Evolutionary conservation across 2,329 filamentous ascomycete species (phyloP), one percentile per base, ranked within the genome.

Genomic region (Hortaea werneckii): DNA sequence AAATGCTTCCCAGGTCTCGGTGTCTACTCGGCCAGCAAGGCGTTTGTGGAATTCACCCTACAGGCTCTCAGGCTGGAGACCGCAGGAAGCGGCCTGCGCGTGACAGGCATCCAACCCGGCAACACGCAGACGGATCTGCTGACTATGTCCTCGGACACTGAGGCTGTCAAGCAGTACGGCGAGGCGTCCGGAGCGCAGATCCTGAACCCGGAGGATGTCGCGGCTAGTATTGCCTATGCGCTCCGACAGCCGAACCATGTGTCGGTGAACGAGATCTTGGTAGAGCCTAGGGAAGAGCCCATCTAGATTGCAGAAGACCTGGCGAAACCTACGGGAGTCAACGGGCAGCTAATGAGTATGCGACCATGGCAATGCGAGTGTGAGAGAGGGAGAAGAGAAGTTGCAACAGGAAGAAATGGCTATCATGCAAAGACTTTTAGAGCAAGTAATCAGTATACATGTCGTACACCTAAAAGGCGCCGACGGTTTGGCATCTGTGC

Each of bases 41-140:
- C 89, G 74, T 90, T 90, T 60, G 83, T 90, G 45, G 85, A 90
- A 63, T 85, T 83, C 1, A 85, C 84, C 0, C 72, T 90, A n/a
- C 85, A 89, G 64, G 73, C 73, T 29, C 65, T 90, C 53, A 78
- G 85, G 6, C 66, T 89, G 6, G 85, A 90, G 71, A 89, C 84
- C 0, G 85, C 82, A 0, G 83, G 83, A 0, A 77, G 76, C 0
- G 85, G 85, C 0, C 66, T 90, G 41, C 73, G 84, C 1, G 83
- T 90, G 37, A 88, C 85, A 0, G 73, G 76, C 32, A 74, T 90
- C 2, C 85, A 90, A 68, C 85, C 85, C 0, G 85, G 85, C 0
- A 89, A 90, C 60, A 82, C 80, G 1, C 76, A 76, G 5, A 89
- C 85, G 1, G 83, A 85, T 46, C 68, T 90, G 29, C 65, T 90